Conservation (phyloP, 2,329 filamentous ascomycete species). For the Aureobasidium vineae region DNA sequence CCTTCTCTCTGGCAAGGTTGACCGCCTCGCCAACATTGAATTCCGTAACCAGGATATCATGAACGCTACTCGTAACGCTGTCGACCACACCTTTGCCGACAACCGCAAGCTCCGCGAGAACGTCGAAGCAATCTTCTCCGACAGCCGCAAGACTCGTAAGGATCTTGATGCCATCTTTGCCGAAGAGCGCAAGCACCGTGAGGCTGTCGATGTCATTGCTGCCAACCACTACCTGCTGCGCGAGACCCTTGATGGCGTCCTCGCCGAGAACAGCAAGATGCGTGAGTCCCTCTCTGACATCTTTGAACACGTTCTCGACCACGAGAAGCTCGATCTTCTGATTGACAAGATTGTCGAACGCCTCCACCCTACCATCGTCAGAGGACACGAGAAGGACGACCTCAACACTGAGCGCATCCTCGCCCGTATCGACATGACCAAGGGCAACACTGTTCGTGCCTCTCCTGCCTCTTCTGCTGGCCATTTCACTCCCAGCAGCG, state of each 20-base stretch:
- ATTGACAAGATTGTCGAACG: conserved; percentile 3
- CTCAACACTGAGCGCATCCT: conserved; percentile 4
- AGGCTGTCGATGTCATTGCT: neutral
- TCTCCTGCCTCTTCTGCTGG: neutral
- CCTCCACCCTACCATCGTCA: neutral
- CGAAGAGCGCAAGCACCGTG: neutral
- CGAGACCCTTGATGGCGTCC: neutral
- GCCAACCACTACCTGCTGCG: neutral
- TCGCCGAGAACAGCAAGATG: neutral
- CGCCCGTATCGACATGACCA: neutral
- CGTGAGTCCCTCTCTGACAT: neutral
- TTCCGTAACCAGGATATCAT: neutral
- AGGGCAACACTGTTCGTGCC: neutral
- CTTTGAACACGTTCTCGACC: neutral
- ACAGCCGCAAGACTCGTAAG: neutral
- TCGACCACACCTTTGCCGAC: neutral
- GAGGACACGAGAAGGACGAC: neutral
- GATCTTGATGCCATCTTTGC: neutral
- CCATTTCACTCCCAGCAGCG: neutral
- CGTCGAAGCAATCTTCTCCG: neutral
- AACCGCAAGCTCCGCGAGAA: neutral
- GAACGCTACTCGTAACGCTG: too few relatives aligned
- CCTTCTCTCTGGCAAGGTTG: neutral
- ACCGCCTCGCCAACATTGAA: neutral
- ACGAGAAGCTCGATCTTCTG: neutral